Conservation (phyloP, 1,284 basidiomycete genomes). For the Trametes versicolor region DNA sequence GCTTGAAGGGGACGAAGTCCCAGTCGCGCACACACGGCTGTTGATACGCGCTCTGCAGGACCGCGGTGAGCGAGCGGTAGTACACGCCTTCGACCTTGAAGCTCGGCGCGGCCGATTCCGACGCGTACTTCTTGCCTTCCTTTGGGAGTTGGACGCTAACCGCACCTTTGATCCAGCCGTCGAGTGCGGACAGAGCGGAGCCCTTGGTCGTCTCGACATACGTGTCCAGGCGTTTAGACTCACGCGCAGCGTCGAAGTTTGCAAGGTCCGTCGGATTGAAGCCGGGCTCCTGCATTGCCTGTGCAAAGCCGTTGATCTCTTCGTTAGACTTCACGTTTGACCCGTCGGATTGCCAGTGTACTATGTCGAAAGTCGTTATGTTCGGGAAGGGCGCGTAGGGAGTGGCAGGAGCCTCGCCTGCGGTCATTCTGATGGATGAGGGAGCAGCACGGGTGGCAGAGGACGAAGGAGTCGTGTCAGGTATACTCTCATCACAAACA, state of each 20-base stretch:
- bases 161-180: constrained; percentile 40
- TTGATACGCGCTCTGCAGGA: constrained; percentile 19
- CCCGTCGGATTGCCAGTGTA: constrained; percentile 42
- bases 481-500: neutral
- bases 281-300: constrained; percentile 37
- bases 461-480: too few relatives aligned
- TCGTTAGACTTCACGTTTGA: constrained; percentile 38
- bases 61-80: constrained; percentile 15
- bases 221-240: constrained; percentile 27
- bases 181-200: constrained; percentile 14
- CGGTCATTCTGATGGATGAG: too few relatives aligned
- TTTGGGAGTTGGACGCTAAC: constrained; percentile 40
- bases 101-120: constrained; percentile 38
- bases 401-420: too few relatives aligned
- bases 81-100: constrained; percentile 39
- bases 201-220: neutral
- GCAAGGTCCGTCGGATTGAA: constrained; percentile 23
- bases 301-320: constrained; percentile 41
- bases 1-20: constrained; percentile 14
- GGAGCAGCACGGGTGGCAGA: too few relatives aligned
- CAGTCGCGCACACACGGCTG: neutral
- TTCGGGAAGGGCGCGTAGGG: constrained; percentile 41
- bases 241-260: neutral
- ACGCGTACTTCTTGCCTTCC: constrained; percentile 22
- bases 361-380: constrained; percentile 34